Percentiles rank a stretch among this genome's conserved stretches.
These are phyloP conservation scores for Dovyalis caffra DNA, from an alignment of 345 rosid species.

Conservation along the genomic window DNA sequence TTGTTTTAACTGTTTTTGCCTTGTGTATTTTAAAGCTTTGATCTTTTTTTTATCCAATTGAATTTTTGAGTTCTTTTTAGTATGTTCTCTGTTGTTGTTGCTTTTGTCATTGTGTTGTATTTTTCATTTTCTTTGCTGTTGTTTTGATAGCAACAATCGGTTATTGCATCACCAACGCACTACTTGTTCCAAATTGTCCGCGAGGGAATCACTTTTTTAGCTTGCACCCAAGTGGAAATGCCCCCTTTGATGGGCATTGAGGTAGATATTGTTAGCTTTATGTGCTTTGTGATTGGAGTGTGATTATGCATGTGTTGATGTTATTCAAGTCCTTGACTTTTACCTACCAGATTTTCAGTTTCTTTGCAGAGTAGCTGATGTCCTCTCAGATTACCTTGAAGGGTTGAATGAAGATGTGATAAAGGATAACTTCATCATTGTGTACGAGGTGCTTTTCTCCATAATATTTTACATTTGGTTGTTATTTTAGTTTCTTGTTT, in stretches of 20 bases:
- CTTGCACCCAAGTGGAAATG: constrained; percentile 98
- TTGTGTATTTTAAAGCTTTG: background rate
- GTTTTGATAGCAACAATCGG: constrained; percentile 53
- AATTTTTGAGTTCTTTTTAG: background rate
- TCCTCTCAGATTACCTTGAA: constrained; percentile 83
- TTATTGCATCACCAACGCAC: constrained; percentile 96
- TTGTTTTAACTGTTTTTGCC: background rate
- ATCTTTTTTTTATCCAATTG: background rate
- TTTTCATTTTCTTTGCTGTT: background rate
- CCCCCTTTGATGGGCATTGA: constrained; percentile 95
- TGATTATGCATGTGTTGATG: constrained; percentile 6
- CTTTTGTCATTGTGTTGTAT: background rate
- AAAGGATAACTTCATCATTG: constrained; percentile 93
- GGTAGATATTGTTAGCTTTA: constrained; percentile 34
- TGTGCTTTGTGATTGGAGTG: constrained; percentile 7
- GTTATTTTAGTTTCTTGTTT: background rate
- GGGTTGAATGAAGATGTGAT: constrained; percentile 90
- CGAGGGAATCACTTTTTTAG: constrained; percentile 81
- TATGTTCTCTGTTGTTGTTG: background rate
- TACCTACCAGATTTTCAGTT: constrained; percentile 52
- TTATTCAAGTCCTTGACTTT: constrained; percentile 8
- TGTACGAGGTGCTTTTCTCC: constrained; percentile 63
- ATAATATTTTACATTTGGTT: background rate
- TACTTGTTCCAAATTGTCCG: constrained; percentile 88
- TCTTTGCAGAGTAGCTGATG: constrained; percentile 89